phyloP scores from a whole-genome alignment of 2,329 filamentous ascomycete species.

The Zymoseptoria pseudotritici region DNA sequence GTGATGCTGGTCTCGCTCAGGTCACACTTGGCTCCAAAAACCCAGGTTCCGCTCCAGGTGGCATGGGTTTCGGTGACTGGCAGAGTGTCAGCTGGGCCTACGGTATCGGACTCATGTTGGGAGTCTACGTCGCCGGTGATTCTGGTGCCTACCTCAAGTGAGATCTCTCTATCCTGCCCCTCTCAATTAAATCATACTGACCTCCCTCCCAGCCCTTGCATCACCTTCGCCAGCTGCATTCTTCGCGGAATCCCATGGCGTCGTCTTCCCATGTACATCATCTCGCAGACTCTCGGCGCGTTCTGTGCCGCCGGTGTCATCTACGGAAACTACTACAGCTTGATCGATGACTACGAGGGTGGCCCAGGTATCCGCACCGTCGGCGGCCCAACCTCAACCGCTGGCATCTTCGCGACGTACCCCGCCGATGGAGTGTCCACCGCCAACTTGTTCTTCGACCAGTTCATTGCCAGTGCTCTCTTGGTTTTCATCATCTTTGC shows the following conservation, averaged over 20 bases:
- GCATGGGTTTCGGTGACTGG: slow-evolving; percentile 36
- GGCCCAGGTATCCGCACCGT: slow-evolving; percentile 56
- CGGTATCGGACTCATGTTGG: slow-evolving; percentile 60
- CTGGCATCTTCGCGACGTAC: slow-evolving; percentile 64
- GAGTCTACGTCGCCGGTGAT: slow-evolving; percentile 37
- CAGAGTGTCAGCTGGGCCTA: slow-evolving; percentile 39
- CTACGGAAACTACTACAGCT: slow-evolving; percentile 46
- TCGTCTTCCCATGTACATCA: slow-evolving; percentile 59
- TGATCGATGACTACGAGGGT: slow-evolving; percentile 51
- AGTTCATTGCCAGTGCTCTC: slow-evolving; percentile 59
- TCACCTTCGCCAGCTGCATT: slow-evolving; percentile 62
- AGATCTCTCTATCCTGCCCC: background rate
- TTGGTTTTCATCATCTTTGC: slow-evolving; percentile 66
- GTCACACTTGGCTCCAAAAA: slow-evolving; percentile 34
- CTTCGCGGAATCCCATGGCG: slow-evolving; percentile 63
- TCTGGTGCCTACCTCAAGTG: slow-evolving; percentile 38
- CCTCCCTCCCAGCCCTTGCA: slow-evolving; percentile 48
- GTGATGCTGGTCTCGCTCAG: slow-evolving; percentile 38
- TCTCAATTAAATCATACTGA: background rate
- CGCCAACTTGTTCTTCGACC: slow-evolving; percentile 60
- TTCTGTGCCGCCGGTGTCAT: slow-evolving; percentile 49
- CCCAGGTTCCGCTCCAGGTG: slow-evolving; percentile 33
- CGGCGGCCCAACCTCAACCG: slow-evolving; percentile 49
- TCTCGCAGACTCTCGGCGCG: slow-evolving; percentile 60
- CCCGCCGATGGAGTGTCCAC: slow-evolving; percentile 45